Base-by-base conservation (phyloP, 768 basidiomycete genomes). In the Trametopsis cervina region DNA sequence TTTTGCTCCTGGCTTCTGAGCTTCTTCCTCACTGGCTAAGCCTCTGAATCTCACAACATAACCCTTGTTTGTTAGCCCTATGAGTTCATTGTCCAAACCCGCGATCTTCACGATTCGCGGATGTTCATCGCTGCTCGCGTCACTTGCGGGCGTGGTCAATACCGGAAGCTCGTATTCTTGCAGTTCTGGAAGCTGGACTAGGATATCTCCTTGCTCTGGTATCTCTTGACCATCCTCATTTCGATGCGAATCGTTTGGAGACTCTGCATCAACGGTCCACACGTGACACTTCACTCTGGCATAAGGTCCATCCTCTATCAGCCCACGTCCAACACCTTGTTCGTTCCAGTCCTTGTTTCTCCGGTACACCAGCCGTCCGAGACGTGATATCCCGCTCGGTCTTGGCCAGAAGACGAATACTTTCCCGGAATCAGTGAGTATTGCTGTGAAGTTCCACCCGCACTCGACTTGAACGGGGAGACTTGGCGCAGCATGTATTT, bases 61-160 rank as follows among this genome's bases (percentile, higher is more conserved):
- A 0, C 89, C 89, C 27, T 75, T 66, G 58, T 85, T 81, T 12
- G 91, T 93, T 56, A 98, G 66, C 11, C 85, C 93, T 49, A 95
- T 67, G 22, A 96, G 61, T 54, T 80, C 75, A 41, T 72, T 70
- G 46, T 89, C 81, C 52, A 91, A 75, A 3, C 80, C 85, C 7
- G 90, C 93, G 38, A 98, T 83, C 64, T 89, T 83, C 26, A 90
- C 72, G 29, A 96, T 71, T 60, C 72, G 73, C 12, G 66, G 68
- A 25, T 64, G 61, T 39, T 60, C 47, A 26, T 63, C 58, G 24
- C 38, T 43, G 29, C 63, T 52, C 36, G 58, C 54, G 7, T 33
- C 29, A 33, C 29, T 33, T 42, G 55, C 44, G 33, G 55, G 29
- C 21, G 56, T 48, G 3, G 56, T 44, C 13, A 86, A 59, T 11